Base-by-base conservation (phyloP, 345 rosid species). In the Punica granatum region DNA sequence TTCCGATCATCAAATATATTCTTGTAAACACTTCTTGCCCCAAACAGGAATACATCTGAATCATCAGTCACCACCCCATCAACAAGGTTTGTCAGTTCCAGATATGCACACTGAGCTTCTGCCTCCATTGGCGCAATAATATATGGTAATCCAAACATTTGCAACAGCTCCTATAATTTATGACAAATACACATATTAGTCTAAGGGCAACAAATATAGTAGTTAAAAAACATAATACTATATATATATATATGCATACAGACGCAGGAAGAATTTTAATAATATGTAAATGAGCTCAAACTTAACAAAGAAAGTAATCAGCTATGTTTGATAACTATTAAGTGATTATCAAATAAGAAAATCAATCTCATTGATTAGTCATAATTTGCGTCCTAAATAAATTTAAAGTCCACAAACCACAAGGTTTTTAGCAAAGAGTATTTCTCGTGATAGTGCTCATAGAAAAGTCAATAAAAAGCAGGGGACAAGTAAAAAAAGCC, bases 111-210 rank as follows among this genome's bases (percentile, higher is more conserved):
- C 70, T 91, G 96, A 69, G 99, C 99, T 78, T 94, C 99, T 66
- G 96, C 99, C 80, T 94, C 99, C 98, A 89, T 91, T 70, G 97
- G 98, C 70, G 99, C 96, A 74, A 94, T 84, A 58, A 91, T 86
- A 81, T 91, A 94, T 21, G 97, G 99, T 77, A 94, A 66, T 74
- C 99, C 99, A 89, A 94, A 94, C 80, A 91, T 89, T 82, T 94
- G 96, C 76, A 94, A 83, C 75, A 94, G 87, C 72, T 94, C 99
- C 99, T 94, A 69, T 68, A 70, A 12, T 68, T 64, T 68, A 43
- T 25, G 68, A 72, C 71, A 49, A 60, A 18, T 42, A 56, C 18
- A 44, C 9, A 56, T 56, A 9, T 26, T 56, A 49, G 54, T 49
- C 3, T 49, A 18, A 18, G 7, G 54, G 8, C 54, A n/a, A 4